Evolutionary conservation across 2,329 filamentous ascomycete genomes (phyloP).

Genomic region (Fusarium sp.): DNA sequence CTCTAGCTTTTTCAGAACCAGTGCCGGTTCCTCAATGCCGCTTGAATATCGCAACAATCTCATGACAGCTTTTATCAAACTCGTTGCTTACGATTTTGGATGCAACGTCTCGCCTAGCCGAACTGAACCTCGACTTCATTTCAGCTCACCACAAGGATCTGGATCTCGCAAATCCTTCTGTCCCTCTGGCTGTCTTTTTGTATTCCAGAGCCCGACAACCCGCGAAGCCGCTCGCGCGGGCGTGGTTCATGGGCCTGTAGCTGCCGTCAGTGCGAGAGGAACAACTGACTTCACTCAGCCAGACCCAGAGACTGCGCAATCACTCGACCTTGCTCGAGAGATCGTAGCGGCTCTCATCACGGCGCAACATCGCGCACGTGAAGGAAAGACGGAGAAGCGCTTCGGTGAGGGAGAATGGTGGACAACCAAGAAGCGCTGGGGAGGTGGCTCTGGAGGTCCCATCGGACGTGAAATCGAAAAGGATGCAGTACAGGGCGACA

Average conservation of each 20-base stretch:
- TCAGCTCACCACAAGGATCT: conserved; percentile 55
- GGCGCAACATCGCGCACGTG: conserved; percentile 71
- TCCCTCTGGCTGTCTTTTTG: conserved; percentile 68
- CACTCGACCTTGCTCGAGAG: conserved; percentile 71
- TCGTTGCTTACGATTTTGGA: conserved; percentile 74
- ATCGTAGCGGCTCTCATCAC: conserved; percentile 70
- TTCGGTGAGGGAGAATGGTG: conserved; percentile 72
- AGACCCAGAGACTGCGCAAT: conserved; percentile 65
- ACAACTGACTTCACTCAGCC: conserved; percentile 62
- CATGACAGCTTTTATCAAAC: conserved; percentile 70
- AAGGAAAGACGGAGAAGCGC: conserved; percentile 66
- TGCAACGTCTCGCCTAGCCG: conserved; percentile 69
- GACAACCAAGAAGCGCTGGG: conserved; percentile 70
- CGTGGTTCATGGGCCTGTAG: conserved; percentile 70
- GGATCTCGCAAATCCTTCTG: conserved; percentile 64
- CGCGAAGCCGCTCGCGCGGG: conserved; percentile 70
- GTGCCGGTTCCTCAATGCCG: conserved; percentile 67
- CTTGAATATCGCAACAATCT: conserved; percentile 67
- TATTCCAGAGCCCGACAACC: conserved; percentile 70
- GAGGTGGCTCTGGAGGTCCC: conserved; percentile 70
- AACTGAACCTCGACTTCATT: conserved; percentile 68
- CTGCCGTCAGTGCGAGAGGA: conserved; percentile 68
- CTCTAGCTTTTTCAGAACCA: conserved; percentile 54
- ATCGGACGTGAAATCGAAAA: conserved; percentile 71
- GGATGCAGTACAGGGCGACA: conserved; percentile 60